These are phyloP conservation scores for Larix kaempferi DNA, from an alignment of 75 land plant genomes.

Conservation along the genomic window DNA sequence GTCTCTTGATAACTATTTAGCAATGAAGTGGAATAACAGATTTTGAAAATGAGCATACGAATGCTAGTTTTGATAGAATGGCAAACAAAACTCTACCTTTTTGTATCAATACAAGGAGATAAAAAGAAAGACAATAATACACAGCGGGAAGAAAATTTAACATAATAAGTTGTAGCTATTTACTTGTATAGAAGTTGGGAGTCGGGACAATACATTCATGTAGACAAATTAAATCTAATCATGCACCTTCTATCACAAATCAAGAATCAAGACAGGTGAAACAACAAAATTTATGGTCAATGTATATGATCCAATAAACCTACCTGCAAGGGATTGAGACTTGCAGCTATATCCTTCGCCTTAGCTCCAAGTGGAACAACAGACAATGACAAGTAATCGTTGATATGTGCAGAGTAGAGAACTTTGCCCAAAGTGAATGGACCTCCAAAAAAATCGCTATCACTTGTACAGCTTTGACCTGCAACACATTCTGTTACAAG, in stretches of 20 bases:
- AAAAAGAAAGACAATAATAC: not conserved
- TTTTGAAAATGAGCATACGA: not conserved
- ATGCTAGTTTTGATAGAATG: not conserved
- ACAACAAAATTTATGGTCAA: not conserved
- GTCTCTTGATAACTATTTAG: not conserved
- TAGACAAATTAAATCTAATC: not conserved
- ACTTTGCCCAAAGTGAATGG: conserved; percentile 62
- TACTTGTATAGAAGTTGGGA: not conserved
- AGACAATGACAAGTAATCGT: conserved; percentile 43
- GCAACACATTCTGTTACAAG: conserved; percentile 61
- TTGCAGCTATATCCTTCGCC: conserved; percentile 53
- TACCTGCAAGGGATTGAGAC: conserved; percentile 60
- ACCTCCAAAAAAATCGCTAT: conserved; percentile 28
- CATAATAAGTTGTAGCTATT: not conserved
- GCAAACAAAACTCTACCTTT: not conserved
- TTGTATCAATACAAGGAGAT: not conserved
- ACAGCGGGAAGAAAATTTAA: not conserved
- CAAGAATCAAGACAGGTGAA: not conserved
- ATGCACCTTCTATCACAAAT: not conserved
- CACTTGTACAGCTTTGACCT: conserved; percentile 22
- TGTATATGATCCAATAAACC: conserved; percentile 1
- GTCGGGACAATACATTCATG: not conserved
- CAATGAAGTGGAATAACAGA: not conserved
- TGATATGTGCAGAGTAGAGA: conserved; percentile 54
- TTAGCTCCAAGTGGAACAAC: conserved; percentile 71